phyloP scores from a whole-genome alignment of 2,329 filamentous ascomycete species.

The Endothia cerciana region DNA sequence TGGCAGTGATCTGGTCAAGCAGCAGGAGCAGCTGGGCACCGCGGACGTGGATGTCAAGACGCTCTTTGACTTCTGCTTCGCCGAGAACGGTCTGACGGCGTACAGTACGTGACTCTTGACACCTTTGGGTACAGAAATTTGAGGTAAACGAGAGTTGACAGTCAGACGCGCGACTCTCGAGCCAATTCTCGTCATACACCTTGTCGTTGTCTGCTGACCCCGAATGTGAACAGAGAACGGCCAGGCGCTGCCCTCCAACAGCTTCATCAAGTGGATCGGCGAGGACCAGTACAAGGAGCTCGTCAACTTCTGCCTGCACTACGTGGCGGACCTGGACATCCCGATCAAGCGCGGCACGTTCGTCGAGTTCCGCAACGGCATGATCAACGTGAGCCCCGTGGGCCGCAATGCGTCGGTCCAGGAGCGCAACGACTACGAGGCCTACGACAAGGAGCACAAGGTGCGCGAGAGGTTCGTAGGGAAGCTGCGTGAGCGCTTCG shows the following conservation, averaged over 20 bases:
- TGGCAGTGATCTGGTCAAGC: conserved; percentile 88
- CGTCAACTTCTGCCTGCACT: conserved; percentile 76
- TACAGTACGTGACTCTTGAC: conserved; percentile 54
- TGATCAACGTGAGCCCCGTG: conserved; percentile 84
- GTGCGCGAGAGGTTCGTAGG: conserved; percentile 78
- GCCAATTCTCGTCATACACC: no score
- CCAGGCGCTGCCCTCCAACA: conserved; percentile 72
- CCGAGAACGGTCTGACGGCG: conserved; percentile 94
- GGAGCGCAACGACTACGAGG: conserved; percentile 83
- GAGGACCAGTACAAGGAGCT: conserved; percentile 82
- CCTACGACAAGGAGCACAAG: conserved; percentile 77
- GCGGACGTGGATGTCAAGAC: conserved; percentile 69
- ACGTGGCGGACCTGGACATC: conserved; percentile 82
- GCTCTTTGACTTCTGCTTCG: conserved; percentile 97
- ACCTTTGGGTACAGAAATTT: no score
- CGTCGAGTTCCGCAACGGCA: conserved; percentile 87
- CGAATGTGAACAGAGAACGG: conserved; percentile 59
- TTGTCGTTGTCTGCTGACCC: background rate
- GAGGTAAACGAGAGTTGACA: no score
- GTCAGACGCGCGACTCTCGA: background rate
- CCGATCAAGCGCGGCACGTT: conserved; percentile 85
- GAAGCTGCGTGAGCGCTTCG: conserved; percentile 78
- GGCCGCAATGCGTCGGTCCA: conserved; percentile 82
- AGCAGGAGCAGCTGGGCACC: conserved; percentile 91
- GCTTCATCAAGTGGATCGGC: conserved; percentile 91